Evolutionary conservation across 306 rosid species (phyloP), one percentile per base, ranked within the genome.

Genomic region (Corylus americana): DNA sequence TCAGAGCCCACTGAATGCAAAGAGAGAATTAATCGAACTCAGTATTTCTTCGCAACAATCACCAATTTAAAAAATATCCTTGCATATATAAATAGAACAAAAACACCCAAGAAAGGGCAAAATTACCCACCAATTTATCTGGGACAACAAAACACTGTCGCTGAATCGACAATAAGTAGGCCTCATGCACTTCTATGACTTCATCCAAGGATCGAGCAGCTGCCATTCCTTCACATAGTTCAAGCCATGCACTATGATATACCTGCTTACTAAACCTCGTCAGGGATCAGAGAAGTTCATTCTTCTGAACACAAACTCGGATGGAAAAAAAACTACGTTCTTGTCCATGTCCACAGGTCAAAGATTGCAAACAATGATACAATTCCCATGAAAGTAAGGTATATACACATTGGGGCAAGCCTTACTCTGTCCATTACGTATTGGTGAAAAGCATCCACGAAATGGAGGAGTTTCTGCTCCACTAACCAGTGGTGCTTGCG

Each of bases 161-260:
- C 85, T 91, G 97, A 84, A 95, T 95, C 39, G 97, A 89, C 82
- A 91, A 86, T 68, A 95, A 81, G 89, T 95, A 95, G 73, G 92
- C 86, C 77, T 91, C 98, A 62, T 95, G 98, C 51, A 87, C 98
- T 85, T 95, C 97, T 72, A 95, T 91, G 80, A 95, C 98, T 83
- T 90, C 98, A 82, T 95, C 98, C 82, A 92, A 85, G 74, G 98
- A 91, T 85, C 87, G 84, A 55, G 98, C 97, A 1, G 87, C 83
- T 35, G 89, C 75, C 98, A 95, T 91, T 79, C 97, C 89, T 84
- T 92, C 97, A 79, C 95, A 89, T 70, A 95, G 92, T 83, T 95
- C 98, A 71, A 83, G 96, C 98, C 98, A 95, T 72, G 98, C 98
- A 91, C 97, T 95, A 85, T 95, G 98, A 85, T 95, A 95, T 78